Evolutionary conservation across 805 yeast genomes (phyloP), one percentile per base, ranked within the genome.

Genomic region (Lipomyces yamanashiensis): DNA sequence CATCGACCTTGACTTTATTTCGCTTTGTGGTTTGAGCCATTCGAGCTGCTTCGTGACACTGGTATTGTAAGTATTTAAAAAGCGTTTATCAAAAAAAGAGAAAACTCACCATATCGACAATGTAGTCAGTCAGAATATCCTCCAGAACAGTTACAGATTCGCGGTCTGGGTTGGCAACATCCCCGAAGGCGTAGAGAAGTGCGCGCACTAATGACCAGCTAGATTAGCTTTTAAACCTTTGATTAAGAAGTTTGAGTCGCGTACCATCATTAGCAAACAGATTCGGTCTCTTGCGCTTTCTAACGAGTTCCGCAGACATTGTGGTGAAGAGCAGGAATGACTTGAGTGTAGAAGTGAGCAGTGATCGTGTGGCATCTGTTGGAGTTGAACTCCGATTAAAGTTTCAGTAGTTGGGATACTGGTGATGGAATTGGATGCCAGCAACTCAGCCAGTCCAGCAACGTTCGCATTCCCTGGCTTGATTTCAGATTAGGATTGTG

Each of bases 111-210:
- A 87, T 79, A 70, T 85, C 88, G 2, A 83, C 81, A 47, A 88
- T 74, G 73, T 87, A 89, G 47, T 83, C 84, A 10, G 87, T 83
- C 9, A 88, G 80, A 6, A 87, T 79, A 66, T 88, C 93, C 69
- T 88, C 93, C 39, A 88, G 72, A 2, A 84, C 83, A 40, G 85
- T 85, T 0, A 86, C 84, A 0, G 90, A 85, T 62, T 87, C 90
- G 12, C 83, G 81, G 50, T 84, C 78, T 0, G 93, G 93, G 51
- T 85, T 80, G n/a, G 83, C 76, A 1, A 83, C 87, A 71, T 88
- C 93, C 1, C 93, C 93, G 73, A 82, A 87, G 0, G 92, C 92
- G 68, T 84, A 88, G 60, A 88, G 74, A 54, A 88, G 73, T 0
- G 88, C 81, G 67, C 84, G 82, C 39, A 71, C 73, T 64, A 87